Evolutionary conservation across 2,329 filamentous ascomycete species (phyloP), one percentile per base, ranked within the genome.

Genomic region (Colletotrichum sublineola): DNA sequence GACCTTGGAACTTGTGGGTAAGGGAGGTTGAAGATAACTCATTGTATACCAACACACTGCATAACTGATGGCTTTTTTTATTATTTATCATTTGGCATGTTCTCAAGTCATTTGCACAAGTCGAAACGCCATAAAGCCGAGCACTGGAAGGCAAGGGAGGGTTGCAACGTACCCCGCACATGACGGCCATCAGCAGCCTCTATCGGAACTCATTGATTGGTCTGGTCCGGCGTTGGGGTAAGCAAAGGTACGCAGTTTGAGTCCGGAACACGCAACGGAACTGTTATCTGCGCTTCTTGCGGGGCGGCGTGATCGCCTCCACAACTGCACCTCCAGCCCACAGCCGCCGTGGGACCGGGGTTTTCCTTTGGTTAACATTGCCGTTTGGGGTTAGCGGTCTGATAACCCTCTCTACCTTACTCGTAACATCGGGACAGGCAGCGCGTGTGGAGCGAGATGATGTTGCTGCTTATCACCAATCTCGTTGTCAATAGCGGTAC

Each of bases 301-400:
- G 61, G 67, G 61, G 31, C 18, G 61, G 31, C 18, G 42, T 42
- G 67, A 52, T 68, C 58, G 36, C 50, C 58, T 52, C 40, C 66
- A 40, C 48, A 55, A 18, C 60, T 38, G 66, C 38, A 50, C 55
- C 31, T 48, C 18, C 44, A 36, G 20, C 44, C 64, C 36, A 53
- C 56, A 40, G 44, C 46, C 50, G 42, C 33, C 50, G 11, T 50
- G 60, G 66, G 50, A 46, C 29, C 40, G 48, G 5, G 24, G 48
- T 68, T 64, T 68, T 62, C 66, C 66, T 68, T 68, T 64, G 66
- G 50, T 57, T 68, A 57, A 68, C 11, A 42, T 15, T 68, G 18
- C 66, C 66, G 8, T 8, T 68, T 48, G 50, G 66, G 58, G 12
- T 64, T 68, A 68, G 66, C 8, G 42, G 42, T 14, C 12, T 33